These are phyloP conservation scores for Aspergillus quadrilineatus DNA, from an alignment of 2,329 filamentous ascomycete genomes.

Conservation along the genomic window DNA sequence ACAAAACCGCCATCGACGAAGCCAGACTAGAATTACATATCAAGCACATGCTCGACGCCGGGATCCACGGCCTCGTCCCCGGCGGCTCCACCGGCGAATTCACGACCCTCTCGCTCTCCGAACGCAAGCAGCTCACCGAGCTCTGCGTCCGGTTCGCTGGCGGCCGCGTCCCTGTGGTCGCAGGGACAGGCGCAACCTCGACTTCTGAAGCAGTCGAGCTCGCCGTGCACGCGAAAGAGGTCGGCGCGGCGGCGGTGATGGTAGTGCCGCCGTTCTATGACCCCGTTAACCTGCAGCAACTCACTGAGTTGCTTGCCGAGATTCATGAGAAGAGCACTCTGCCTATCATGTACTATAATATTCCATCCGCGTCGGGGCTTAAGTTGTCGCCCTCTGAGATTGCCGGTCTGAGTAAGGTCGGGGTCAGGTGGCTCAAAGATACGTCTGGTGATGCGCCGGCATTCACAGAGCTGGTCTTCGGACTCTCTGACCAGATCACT, in stretches of 20 bases:
- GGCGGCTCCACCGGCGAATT: conserved; percentile 55
- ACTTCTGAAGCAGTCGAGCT: conserved; percentile 45
- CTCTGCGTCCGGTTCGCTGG: conserved; percentile 30
- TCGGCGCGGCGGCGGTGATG: conserved; percentile 48
- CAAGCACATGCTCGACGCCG: conserved; percentile 46
- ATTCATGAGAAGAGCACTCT: conserved; percentile 40
- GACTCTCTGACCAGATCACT: conserved; percentile 43
- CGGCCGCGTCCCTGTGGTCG: conserved; percentile 28
- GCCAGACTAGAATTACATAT: conserved; percentile 45
- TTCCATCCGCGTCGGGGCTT: conserved; percentile 49
- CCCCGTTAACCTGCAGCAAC: conserved; percentile 40
- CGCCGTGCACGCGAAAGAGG: conserved; percentile 40
- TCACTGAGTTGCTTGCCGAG: conserved; percentile 43
- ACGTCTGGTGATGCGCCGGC: conserved; percentile 54
- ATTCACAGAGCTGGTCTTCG: conserved; percentile 52
- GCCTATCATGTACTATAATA: conserved; percentile 54
- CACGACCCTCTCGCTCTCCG: conserved; percentile 44
- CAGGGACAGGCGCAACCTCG: conserved; percentile 44
- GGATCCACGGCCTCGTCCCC: conserved; percentile 52
- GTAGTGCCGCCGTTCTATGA: conserved; percentile 54
- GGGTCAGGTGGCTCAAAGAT: conserved; percentile 54
- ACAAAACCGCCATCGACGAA: conserved; percentile 44
- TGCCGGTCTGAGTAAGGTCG: conserved; percentile 46
- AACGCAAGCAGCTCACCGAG: conserved; percentile 48
- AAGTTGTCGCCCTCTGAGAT: conserved; percentile 45